Conservation (phyloP, 23 red algal species). For the Chondrus crispus region DNA sequence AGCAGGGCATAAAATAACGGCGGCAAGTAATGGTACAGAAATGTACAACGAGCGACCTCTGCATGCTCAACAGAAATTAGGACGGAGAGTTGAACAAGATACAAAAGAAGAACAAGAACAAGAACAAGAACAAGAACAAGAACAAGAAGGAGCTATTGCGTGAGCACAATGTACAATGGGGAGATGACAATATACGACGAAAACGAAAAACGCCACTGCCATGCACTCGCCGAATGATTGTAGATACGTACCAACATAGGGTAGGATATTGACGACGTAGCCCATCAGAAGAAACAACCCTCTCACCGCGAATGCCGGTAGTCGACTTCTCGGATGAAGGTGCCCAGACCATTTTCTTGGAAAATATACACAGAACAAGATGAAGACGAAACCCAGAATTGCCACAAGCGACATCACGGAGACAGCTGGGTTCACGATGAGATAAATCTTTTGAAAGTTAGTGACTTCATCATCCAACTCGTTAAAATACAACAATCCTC, state of each 20-base stretch:
- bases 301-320: constrained; percentile 2
- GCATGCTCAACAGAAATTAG: neutral
- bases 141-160: too few species aligned
- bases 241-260: constrained; percentile 50
- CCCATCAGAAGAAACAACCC: constrained; percentile 47
- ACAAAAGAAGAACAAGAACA: too few species aligned
- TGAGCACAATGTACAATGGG: too few species aligned
- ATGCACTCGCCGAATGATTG: neutral
- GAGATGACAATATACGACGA: neutral
- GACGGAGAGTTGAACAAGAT: too few species aligned
- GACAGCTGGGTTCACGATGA: constrained; percentile 87
- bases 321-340: neutral
- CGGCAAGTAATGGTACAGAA: constrained; percentile 99
- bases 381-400: constrained; percentile 14
- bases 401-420: constrained; percentile 32
- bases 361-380: neutral
- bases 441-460: constrained; percentile 80
- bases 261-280: constrained; percentile 69
- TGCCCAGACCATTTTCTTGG: neutral
- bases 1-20: constrained; percentile 79
- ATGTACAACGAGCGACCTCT: constrained; percentile 81
- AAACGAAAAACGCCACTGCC: neutral
- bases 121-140: too few species aligned
- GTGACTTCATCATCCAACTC: constrained; percentile 9
- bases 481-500: constrained; percentile 58